Evolutionary conservation across 768 basidiomycete genomes (phyloP).

Genomic region (Infundibulicybe gibba): DNA sequence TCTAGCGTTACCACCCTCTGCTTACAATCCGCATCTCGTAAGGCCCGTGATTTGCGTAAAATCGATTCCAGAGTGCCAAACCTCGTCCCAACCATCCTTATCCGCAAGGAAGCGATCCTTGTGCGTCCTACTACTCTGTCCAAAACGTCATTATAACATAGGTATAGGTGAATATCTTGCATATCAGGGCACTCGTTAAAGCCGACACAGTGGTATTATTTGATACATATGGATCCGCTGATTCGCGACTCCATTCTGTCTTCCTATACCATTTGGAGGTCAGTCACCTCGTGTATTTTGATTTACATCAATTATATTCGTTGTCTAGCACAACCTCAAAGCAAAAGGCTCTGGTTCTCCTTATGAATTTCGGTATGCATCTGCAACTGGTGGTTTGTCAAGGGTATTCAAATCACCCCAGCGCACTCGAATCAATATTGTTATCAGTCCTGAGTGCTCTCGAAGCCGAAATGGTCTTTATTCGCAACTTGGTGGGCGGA

Average conservation of each 20-base stretch:
- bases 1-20: constrained; percentile 11
- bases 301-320: constrained; percentile 5
- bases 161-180: constrained; percentile 82
- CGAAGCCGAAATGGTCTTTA: constrained; percentile 95
- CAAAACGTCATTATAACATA: constrained; percentile 1
- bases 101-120: constrained; percentile 83
- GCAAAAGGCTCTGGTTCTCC: constrained; percentile 64
- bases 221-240: constrained; percentile 85
- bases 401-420: constrained; percentile 26
- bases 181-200: constrained; percentile 93
- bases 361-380: constrained; percentile 80
- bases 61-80: constrained; percentile 94
- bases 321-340: constrained; percentile 75
- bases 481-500: constrained; percentile 85
- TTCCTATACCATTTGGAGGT: constrained; percentile 89
- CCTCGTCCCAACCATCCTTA: constrained; percentile 90
- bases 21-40: constrained; percentile 13
- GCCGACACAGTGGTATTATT: constrained; percentile 90
- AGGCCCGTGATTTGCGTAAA: constrained; percentile 96
- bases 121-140: constrained; percentile 36
- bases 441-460: constrained; percentile 89
- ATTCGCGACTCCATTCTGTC: constrained; percentile 82
- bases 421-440: constrained; percentile 90
- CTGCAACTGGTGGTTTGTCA: not conserved
- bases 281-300: constrained; percentile 9